Evolutionary conservation across 148 eudicot genomes (phyloP), one percentile per base, ranked within the genome.

Genomic region (Cornus kousa): DNA sequence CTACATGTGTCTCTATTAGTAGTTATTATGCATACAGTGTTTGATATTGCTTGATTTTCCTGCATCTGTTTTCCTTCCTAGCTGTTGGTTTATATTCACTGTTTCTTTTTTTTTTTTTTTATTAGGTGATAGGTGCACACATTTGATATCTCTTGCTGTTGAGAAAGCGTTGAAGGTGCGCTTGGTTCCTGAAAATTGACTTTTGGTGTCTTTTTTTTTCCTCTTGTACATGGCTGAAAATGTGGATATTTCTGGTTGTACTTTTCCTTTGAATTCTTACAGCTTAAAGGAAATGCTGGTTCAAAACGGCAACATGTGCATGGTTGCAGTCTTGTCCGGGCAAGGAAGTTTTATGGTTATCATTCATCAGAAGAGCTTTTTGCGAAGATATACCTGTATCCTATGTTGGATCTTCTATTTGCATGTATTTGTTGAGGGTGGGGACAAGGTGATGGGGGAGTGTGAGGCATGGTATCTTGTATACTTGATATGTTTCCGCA

Each of bases 271-370:
- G 11, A 62, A 69, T 48, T 85, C 53, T 64, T 68, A 67, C 88
- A 97, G 99, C 93, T 97, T 35, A 91, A 88, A 86, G 93, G 98
- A 67, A 88, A 74, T 85, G 90, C 83, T 71, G 95, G 98, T 82
- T 87, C 90, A 37, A 97, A 94, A 86, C 89, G 94, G 71, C 99
- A 97, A 79, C 98, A 97, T 85, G 97, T 97, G 82, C 98, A 97
- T 76, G 87, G 94, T 78, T 92, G 99, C 83, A 87, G 85, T 70
- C 37, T 97, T 74, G 99, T 97, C 74, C 94, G 91, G 24, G 97
- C 93, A 64, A 94, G 40, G 77, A 94, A 83, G 82, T 86, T 97
- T n/a, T 97, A 97, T 85, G 99, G 98, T 24, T 94, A 94, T 80
- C 87, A 94, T 87, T 85, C 88, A 66, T 83, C 86, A 16, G 99